Evolutionary conservation across 2,329 filamentous ascomycete genomes (phyloP).

Genomic region (Diaporthe vaccinii): DNA sequence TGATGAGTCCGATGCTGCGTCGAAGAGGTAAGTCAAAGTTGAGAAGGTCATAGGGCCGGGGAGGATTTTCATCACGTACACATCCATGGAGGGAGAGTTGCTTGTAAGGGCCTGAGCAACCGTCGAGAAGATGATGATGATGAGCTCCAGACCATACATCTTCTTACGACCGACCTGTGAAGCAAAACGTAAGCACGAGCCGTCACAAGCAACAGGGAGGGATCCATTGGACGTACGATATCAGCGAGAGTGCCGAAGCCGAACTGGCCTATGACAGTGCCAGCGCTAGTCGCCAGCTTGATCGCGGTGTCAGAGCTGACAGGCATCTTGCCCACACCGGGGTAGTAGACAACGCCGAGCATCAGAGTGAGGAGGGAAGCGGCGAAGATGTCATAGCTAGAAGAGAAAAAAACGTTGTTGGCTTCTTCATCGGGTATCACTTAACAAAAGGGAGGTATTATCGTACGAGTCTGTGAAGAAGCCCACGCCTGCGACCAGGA

Average conservation of each 20-base stretch:
- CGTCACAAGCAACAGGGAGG: neutral
- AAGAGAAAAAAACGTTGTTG: slow-evolving; percentile 33
- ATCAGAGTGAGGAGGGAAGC: slow-evolving; percentile 80
- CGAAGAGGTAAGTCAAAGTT: neutral
- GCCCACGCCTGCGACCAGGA: slow-evolving; percentile 84
- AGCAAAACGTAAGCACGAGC: neutral
- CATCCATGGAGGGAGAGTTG: slow-evolving; percentile 72
- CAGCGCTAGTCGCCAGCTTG: slow-evolving; percentile 86
- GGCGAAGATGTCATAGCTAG: slow-evolving; percentile 75
- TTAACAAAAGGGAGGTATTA: slow-evolving; percentile 13
- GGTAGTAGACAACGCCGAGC: slow-evolving; percentile 84
- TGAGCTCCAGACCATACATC: slow-evolving; percentile 81
- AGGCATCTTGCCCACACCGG: slow-evolving; percentile 71
- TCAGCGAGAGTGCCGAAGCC: slow-evolving; percentile 85
- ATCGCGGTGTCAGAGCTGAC: slow-evolving; percentile 81
- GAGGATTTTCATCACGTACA: slow-evolving; percentile 46
- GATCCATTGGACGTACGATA: slow-evolving; percentile 42
- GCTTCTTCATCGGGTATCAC: neutral
- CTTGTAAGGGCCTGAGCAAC: slow-evolving; percentile 78
- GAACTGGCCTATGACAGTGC: slow-evolving; percentile 86
- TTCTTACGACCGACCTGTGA: slow-evolving; percentile 60
- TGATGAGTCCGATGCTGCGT: slow-evolving; percentile 69
- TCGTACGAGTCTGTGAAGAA: slow-evolving; percentile 84
- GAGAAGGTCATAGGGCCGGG: neutral
- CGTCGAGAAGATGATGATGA: slow-evolving; percentile 84